Conservation (phyloP, 768 basidiomycete genomes). For the Cytidiella melzeri region DNA sequence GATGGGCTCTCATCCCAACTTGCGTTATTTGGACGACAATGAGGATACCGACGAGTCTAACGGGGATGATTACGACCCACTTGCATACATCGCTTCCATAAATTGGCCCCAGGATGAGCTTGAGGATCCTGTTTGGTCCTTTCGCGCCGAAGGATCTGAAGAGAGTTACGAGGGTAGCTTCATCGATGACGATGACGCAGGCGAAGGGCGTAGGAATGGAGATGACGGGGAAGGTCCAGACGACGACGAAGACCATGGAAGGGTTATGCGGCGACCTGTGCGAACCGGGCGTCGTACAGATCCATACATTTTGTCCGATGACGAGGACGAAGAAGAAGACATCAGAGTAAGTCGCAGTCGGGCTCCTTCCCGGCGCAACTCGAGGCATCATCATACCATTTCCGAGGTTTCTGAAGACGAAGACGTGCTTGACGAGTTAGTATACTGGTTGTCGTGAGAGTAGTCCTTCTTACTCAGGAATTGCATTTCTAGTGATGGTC, state of each 20-base stretch:
- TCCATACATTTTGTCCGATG: no score
- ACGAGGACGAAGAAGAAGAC: constrained; percentile 7
- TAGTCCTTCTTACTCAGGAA: neutral
- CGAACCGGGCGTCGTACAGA: neutral
- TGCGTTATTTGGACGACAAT: constrained; percentile 3
- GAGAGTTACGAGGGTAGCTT: constrained; percentile 49
- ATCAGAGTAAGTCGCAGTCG: no score
- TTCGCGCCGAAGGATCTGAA: constrained; percentile 18
- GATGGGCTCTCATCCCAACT: neutral
- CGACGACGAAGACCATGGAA: no score
- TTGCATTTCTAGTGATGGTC: constrained; percentile 4
- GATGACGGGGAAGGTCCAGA: no score
- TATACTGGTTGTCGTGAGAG: neutral
- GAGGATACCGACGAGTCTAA: neutral
- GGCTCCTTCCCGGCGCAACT: no score
- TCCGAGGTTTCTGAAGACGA: no score
- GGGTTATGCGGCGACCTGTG: neutral
- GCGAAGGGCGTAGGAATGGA: neutral
- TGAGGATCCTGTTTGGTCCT: constrained; percentile 4
- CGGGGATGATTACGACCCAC: neutral
- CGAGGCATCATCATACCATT: no score
- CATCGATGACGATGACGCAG: constrained; percentile 41
- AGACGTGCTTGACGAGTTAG: neutral
- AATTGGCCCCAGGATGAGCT: neutral
- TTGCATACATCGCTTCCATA: neutral